Base-by-base conservation (phyloP, 2,329 filamentous ascomycete species). In the Phoma sp. region DNA sequence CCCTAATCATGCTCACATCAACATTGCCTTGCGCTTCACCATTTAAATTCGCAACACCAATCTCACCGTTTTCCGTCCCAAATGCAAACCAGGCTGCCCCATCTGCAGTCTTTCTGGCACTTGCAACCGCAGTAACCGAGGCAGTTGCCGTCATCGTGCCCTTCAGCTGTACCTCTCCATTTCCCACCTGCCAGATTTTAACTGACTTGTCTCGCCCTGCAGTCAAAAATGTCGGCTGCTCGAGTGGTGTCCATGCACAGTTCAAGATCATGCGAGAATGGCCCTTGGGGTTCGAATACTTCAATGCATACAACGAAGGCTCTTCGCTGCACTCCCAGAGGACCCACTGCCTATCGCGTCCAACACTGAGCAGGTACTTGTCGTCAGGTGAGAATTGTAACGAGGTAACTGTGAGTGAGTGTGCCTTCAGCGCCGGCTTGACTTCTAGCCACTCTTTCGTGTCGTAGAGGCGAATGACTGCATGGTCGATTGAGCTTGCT, bases 221-320 rank as follows among this genome's bases (percentile, higher is more conserved):
- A 0, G 95, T 99, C 11, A 90, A 89, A 74, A 99, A 99, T 23
- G 83, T 74, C 5, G 75, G 64, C 7, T 72, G 68, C 7, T 69
- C 68, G 2, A 67, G 61, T 0, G 62, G 42, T 1, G 89, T 87
- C 93, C 95, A 99, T 2, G 90, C 86, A 1, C 87, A 90, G 69
- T 92, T 92, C 12, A 98, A 81, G 38, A 99, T 93, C 92, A 99
- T 98, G 54, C 95, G 83, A 4, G 89, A 83, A 74, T 99, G 95
- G 0, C 91, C 93, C 76, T 96, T 97, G 1, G 86, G 84, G 65
- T 96, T 92, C 2, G 84, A 80, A 57, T 87, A 80, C 32, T 84
- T 73, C 3, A 88, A 78, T 20, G 73, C 76, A 66, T 90, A 97
- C 12, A 69, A 71, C 4, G 50, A 54, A 4, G 52, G 21, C 20